These are phyloP conservation scores for Colletotrichum eremochloae DNA, from an alignment of 2,329 filamentous ascomycete species.

Conservation along the genomic window DNA sequence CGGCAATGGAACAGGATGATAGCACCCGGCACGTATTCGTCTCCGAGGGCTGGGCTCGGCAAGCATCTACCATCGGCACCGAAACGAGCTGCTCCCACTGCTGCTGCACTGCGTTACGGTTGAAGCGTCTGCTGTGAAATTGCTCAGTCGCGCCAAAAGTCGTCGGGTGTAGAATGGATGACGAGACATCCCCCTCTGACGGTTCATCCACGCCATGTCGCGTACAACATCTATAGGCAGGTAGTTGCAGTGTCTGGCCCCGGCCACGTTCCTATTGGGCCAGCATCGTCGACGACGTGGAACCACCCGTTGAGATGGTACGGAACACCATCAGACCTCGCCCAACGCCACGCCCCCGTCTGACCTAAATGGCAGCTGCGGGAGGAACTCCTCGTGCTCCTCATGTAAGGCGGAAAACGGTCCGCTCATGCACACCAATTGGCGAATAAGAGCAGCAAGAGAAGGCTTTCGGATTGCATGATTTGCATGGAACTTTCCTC, in stretches of 20 bases:
- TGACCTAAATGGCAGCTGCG: slow-evolving; percentile 30
- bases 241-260: slow-evolving; percentile 1
- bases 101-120: neutral
- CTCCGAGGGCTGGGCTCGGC: neutral
- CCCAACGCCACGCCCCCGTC: slow-evolving; percentile 26
- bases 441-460: slow-evolving; percentile 27
- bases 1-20: neutral
- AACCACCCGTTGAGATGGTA: slow-evolving; percentile 28
- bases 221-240: slow-evolving; percentile 28
- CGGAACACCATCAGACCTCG: slow-evolving; percentile 21
- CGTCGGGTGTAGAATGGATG: slow-evolving; percentile 6
- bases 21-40: neutral
- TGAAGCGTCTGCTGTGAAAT: neutral
- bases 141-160: neutral
- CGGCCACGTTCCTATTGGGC: slow-evolving; percentile 36
- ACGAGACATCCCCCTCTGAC: slow-evolving; percentile 15
- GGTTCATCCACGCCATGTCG: slow-evolving; percentile 18
- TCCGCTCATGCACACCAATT: slow-evolving; percentile 41
- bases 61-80: neutral
- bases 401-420: slow-evolving; percentile 43
- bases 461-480: slow-evolving; percentile 18
- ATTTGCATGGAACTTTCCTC: slow-evolving; percentile 21
- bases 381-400: slow-evolving; percentile 40
- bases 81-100: neutral
- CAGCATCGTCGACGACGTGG: slow-evolving; percentile 28